These are phyloP conservation scores for Scutellaria galericulata DNA, from an alignment of 257 asterid genomes.

Conservation along the genomic window DNA sequence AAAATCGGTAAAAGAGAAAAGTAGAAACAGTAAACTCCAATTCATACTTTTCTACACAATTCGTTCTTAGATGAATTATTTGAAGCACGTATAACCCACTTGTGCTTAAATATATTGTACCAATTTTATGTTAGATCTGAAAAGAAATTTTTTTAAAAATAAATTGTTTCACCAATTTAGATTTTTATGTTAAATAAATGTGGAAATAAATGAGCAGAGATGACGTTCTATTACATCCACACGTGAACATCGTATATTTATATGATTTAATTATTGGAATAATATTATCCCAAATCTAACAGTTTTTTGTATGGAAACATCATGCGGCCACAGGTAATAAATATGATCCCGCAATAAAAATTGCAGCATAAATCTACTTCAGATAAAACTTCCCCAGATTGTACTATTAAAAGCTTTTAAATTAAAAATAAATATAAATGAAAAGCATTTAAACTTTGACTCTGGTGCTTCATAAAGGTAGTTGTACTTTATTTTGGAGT, in stretches of 20 bases:
- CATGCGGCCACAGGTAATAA: conserved; percentile 31
- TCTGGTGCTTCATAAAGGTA: not conserved
- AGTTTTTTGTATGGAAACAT: conserved; percentile 24
- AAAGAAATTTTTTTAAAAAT: not conserved
- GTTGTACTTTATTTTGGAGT: conserved; percentile 24
- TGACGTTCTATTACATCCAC: not conserved
- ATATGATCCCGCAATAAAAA: conserved; percentile 1
- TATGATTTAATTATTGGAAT: not conserved
- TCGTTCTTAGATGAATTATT: conserved; percentile 6
- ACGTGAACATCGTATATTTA: conserved; percentile 8
- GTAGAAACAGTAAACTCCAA: not conserved
- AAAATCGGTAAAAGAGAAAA: not conserved
- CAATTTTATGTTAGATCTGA: conserved; percentile 5
- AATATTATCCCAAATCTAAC: not conserved
- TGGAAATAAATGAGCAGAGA: not conserved
- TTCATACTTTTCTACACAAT: conserved; percentile 7
- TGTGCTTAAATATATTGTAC: conserved; percentile 21
- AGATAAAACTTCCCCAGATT: conserved; percentile 43
- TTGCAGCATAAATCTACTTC: conserved; percentile 25
- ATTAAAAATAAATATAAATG: no score
- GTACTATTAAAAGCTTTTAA: not conserved
- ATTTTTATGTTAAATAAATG: not conserved
- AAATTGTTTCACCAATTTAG: conserved; percentile 7
- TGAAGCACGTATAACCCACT: conserved; percentile 17
- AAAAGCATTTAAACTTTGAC: not conserved